Conservation (phyloP, 257 asterid species). For the Solanum tacnaense region DNA sequence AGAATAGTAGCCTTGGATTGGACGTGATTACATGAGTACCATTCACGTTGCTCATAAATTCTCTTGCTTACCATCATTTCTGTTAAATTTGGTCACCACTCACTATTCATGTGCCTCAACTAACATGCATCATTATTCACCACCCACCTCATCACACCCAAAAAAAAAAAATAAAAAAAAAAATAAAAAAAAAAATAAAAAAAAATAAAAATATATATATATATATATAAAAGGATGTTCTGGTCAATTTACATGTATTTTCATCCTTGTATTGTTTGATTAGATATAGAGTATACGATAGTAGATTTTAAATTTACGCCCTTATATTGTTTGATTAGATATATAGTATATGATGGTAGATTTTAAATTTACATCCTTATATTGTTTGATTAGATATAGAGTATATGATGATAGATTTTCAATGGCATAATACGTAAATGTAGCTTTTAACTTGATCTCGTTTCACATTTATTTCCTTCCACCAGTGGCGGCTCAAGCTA, state of each 20-base stretch:
- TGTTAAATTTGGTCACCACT: not conserved
- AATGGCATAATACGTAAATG: too few relatives aligned
- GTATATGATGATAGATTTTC: not conserved
- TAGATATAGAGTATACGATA: not conserved
- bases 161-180: too few relatives aligned
- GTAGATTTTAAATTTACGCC: too few relatives aligned
- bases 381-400: not conserved
- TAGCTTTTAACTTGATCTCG: too few relatives aligned
- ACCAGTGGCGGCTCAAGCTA: too few relatives aligned
- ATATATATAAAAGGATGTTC: too few relatives aligned
- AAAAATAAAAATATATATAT: too few relatives aligned
- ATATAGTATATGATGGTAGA: too few relatives aligned
- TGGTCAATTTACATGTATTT: not conserved
- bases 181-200: not conserved
- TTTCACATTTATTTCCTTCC: too few relatives aligned
- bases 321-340: too few relatives aligned
- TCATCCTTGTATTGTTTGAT: too few relatives aligned
- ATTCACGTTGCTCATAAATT: not conserved
- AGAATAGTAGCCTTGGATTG: not conserved
- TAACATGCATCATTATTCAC: not conserved
- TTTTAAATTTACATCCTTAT: too few relatives aligned
- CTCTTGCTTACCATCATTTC: not conserved
- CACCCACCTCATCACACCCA: not conserved
- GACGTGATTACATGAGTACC: not conserved
- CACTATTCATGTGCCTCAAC: not conserved